Base-by-base conservation (phyloP, 2,329 filamentous ascomycete species). In the Fusarium sp. region DNA sequence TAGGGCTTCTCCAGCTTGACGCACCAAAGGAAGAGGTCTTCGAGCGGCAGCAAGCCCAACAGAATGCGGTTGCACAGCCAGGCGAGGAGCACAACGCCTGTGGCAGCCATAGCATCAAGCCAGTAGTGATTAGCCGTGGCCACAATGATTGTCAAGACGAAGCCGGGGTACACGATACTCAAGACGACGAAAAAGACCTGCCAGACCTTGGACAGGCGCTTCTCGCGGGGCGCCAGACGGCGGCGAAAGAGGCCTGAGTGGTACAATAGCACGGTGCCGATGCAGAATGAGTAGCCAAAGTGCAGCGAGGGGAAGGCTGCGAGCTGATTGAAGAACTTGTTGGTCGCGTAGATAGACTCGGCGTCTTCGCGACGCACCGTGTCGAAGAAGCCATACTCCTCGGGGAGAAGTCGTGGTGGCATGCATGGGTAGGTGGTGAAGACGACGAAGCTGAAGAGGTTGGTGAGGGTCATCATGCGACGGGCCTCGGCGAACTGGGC, bases 1-100 rank as follows among this genome's bases (percentile, higher is more conserved):
- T 79, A 77, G 0, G 88, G 88, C 75, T 90, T 91, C 70, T 90
- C 84, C 34, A 91, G 82, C 52, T 85, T 79, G 64, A 88, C 77
- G 7, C 80, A 75, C 82, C 83, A 88, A 29, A 90, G 76, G 68
- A 90, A 85, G 72, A 85, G 87, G 69, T 91, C 88, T 71, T 91
- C 88, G 7, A 91, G 52, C 0, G 83, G 82, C 29, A 90, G 68
- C 58, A 91, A 73, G 58, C 88, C 88, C 56, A 90, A 71, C 49
- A 91, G 68, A 12, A 79, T 71, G 13, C 79, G 74, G 64, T 83
- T 83, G 57, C 76, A 78, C 49, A 76, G 63, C 83, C 86, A 91
- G 0, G 86, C 86, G 9, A 88, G 62, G 1, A 79, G 78, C 42
- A 88, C 89, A 3, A 91, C 86, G 15, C 84, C 66, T 1, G 84